These are phyloP conservation scores for Mortierella sp. DNA, from an alignment of 371 early-diverging fungal genomes.

Conservation along the genomic window DNA sequence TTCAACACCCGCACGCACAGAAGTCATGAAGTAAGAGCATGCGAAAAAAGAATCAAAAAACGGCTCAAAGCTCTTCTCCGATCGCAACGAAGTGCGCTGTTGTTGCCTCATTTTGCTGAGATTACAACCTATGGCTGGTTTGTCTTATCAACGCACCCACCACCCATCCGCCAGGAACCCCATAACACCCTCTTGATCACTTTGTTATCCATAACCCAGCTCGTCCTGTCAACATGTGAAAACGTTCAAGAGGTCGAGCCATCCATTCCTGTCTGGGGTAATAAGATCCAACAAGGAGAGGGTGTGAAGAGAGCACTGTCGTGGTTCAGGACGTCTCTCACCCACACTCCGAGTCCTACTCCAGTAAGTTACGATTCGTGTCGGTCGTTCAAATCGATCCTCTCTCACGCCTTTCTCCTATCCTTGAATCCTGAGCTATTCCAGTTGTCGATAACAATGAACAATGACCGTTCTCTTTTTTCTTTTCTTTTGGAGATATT, in stretches of 20 bases:
- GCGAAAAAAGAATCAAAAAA: background rate
- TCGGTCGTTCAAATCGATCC: background rate
- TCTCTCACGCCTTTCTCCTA: background rate
- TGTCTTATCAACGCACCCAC: conserved; percentile 47
- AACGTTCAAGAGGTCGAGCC: background rate
- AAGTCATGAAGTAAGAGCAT: background rate
- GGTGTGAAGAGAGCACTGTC: background rate
- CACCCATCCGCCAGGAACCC: conserved; percentile 7
- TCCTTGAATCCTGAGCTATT: background rate
- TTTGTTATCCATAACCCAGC: conserved; percentile 1
- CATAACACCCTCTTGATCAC: conserved; percentile 1
- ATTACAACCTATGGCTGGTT: background rate
- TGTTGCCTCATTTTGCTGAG: conserved; percentile 10
- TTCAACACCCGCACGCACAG: conserved; percentile 21
- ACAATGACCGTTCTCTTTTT: background rate
- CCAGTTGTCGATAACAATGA: background rate
- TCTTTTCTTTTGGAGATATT: background rate
- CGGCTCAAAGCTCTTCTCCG: background rate
- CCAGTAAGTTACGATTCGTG: background rate
- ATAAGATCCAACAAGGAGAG: background rate
- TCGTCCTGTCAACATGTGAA: conserved; percentile 15
- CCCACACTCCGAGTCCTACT: background rate
- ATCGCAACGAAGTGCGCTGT: background rate
- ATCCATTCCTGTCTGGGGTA: background rate
- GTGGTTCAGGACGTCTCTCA: background rate